A percentile compares a stretch with the other conserved stretches of the same genome.
Conservation (phyloP, 2,329 filamentous ascomycete genomes). For the Hypoxylon sp. region DNA sequence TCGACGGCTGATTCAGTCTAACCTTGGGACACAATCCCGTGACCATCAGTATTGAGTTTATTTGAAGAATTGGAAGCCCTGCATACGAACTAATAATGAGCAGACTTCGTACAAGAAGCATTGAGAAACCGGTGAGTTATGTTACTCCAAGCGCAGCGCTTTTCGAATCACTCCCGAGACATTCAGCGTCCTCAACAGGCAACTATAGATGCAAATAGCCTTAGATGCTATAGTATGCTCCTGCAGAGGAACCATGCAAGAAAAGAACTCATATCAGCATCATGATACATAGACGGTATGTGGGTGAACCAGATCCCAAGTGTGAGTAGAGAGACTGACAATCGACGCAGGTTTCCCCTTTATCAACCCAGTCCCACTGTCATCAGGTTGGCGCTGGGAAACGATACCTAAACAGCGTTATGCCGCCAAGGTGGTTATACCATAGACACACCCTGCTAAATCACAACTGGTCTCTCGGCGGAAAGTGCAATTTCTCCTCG, state of each 20-base stretch:
- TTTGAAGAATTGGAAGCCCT: neutral
- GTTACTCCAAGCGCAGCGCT: constrained; percentile 16
- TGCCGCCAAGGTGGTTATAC: constrained; percentile 2
- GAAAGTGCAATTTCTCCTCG: neutral
- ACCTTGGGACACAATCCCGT: constrained; percentile 5
- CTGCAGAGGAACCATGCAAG: neutral
- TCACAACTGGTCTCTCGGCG: neutral
- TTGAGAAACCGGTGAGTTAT: constrained; percentile 1
- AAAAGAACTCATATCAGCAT: neutral
- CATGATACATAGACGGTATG: constrained; percentile 1
- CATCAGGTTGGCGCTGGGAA: neutral
- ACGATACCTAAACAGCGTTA: neutral
- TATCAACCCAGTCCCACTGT: neutral
- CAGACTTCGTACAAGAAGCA: neutral
- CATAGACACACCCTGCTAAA: neutral
- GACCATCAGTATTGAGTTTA: neutral
- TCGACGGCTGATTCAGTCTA: neutral
- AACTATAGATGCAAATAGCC: constrained; percentile 13
- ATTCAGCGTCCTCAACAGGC: neutral
- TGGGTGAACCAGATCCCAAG: neutral
- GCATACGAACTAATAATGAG: neutral
- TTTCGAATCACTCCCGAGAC: neutral
- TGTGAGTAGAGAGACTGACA: neutral
- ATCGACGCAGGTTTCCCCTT: neutral
- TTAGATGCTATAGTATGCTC: neutral